phyloP scores from a whole-genome alignment of 371 early-diverging fungal genomes.

The Gilbertella persicaria region DNA sequence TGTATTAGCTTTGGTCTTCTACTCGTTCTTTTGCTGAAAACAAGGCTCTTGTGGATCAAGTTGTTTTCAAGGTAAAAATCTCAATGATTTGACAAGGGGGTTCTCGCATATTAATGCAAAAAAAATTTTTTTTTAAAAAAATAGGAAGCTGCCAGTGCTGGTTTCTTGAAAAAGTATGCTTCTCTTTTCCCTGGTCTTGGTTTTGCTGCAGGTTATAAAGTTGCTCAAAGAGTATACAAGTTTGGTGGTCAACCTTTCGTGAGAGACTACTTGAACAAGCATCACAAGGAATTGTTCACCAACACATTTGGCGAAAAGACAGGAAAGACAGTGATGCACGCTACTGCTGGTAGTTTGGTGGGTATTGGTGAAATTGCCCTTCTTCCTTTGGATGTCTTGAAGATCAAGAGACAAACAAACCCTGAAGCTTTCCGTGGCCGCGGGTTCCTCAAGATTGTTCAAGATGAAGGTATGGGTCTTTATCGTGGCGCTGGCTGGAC shows the following conservation, averaged over 20 bases:
- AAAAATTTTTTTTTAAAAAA: constrained; percentile 15
- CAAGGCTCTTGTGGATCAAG: constrained; percentile 63
- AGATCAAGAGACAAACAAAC: constrained; percentile 97
- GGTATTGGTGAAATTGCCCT: constrained; percentile 97
- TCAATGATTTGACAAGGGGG: constrained; percentile 18
- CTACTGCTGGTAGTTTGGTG: constrained; percentile 95
- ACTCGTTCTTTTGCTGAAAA: constrained; percentile 62
- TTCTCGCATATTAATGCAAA: not conserved
- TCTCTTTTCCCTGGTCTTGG: constrained; percentile 97
- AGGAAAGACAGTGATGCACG: constrained; percentile 95
- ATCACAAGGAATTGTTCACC: constrained; percentile 79
- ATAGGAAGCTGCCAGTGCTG: constrained; percentile 77
- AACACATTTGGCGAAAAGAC: constrained; percentile 88
- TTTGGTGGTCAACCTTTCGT: constrained; percentile 98
- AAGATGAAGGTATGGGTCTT: constrained; percentile 90
- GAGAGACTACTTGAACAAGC: constrained; percentile 84
- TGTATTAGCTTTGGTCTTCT: constrained; percentile 59
- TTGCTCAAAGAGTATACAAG: constrained; percentile 95
- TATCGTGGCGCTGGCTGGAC: constrained; percentile 98
- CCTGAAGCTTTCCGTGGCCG: constrained; percentile 89
- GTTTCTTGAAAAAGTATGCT: constrained; percentile 80
- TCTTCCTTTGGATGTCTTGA: constrained; percentile 94
- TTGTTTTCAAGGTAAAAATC: constrained; percentile 76
- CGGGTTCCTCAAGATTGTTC: constrained; percentile 77
- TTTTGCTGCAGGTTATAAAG: constrained; percentile 96